phyloP scores from a whole-genome alignment of 1,284 basidiomycete genomes.

The Sporisorium iseilematis-ciliati region DNA sequence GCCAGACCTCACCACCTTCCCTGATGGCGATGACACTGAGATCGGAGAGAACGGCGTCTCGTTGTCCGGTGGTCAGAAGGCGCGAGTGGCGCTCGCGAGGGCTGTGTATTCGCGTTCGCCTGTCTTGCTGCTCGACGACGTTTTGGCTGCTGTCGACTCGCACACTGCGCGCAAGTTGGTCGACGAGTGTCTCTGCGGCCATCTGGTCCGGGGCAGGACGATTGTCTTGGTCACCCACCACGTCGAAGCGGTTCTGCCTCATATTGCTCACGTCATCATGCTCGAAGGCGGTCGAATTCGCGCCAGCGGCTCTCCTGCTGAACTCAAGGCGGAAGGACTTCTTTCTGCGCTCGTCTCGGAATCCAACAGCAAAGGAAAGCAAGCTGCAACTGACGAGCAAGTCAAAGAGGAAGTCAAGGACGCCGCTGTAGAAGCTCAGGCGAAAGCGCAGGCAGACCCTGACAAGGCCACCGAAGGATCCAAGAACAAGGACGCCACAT shows the following conservation, averaged over 20 bases:
- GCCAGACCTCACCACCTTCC: slow-evolving; percentile 53
- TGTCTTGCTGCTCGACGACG: slow-evolving; percentile 64
- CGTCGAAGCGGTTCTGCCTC: slow-evolving; percentile 45
- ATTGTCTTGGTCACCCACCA: slow-evolving; percentile 81
- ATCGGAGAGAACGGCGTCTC: slow-evolving; percentile 61
- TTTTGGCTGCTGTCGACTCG: slow-evolving; percentile 75
- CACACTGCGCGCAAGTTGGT: slow-evolving; percentile 73
- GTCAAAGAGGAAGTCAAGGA: slow-evolving; percentile 40
- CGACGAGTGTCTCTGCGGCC: slow-evolving; percentile 44
- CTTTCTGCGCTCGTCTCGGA: slow-evolving; percentile 43
- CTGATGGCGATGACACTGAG: slow-evolving; percentile 59
- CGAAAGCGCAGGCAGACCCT: slow-evolving; percentile 18
- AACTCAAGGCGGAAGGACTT: slow-evolving; percentile 70
- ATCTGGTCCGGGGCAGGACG: slow-evolving; percentile 73
- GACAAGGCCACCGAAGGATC: slow-evolving; percentile 1
- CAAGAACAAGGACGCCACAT: slow-evolving; percentile 6
- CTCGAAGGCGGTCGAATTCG: slow-evolving; percentile 50
- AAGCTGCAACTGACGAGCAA: slow-evolving; percentile 34
- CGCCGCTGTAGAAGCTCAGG: slow-evolving; percentile 29
- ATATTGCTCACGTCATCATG: slow-evolving; percentile 44
- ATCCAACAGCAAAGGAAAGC: slow-evolving; percentile 60
- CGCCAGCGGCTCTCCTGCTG: slow-evolving; percentile 72
- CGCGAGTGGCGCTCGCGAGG: slow-evolving; percentile 60
- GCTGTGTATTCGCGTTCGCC: slow-evolving; percentile 60
- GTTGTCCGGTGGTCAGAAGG: slow-evolving; percentile 63